Evolutionary conservation across 108 stramenopile species (phyloP).

Genomic region (Phaeodactylum tricornutum): DNA sequence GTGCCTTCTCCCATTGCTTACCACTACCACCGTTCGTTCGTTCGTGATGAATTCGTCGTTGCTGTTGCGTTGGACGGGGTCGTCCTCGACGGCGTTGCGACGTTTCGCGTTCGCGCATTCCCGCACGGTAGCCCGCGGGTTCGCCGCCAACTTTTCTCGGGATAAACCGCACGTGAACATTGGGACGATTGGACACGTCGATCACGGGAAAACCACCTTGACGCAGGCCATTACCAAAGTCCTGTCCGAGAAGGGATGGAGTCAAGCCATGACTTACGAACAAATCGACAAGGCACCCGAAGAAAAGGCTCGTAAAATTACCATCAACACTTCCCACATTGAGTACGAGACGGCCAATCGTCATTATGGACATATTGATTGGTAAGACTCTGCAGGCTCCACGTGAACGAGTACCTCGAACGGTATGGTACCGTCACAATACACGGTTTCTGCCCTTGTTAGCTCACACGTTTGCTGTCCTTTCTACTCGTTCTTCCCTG

Average conservation of each 20-base stretch:
- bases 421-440: neutral
- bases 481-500: neutral
- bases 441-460: neutral
- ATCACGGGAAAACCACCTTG: slow-evolving; percentile 99
- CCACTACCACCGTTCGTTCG: too few species aligned
- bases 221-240: slow-evolving; percentile 99
- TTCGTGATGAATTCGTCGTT: too few species aligned
- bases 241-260: slow-evolving; percentile 81
- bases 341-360: slow-evolving; percentile 94
- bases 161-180: slow-evolving; percentile 97
- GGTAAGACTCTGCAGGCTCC: slow-evolving; percentile 33
- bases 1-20: too few species aligned
- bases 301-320: slow-evolving; percentile 94
- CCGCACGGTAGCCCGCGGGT: too few species aligned
- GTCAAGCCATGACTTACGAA: slow-evolving; percentile 80
- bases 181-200: slow-evolving; percentile 99
- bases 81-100: too few species aligned
- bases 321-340: slow-evolving; percentile 91
- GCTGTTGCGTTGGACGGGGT: too few species aligned
- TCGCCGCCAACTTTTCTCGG: slow-evolving; percentile 63
- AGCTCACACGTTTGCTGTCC: neutral
- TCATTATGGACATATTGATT: slow-evolving; percentile 99
- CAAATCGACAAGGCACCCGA: slow-evolving; percentile 99
- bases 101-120: too few species aligned
- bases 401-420: neutral